phyloP scores from a whole-genome alignment of 2,329 filamentous ascomycete genomes.

The Xylariaceae sp. region DNA sequence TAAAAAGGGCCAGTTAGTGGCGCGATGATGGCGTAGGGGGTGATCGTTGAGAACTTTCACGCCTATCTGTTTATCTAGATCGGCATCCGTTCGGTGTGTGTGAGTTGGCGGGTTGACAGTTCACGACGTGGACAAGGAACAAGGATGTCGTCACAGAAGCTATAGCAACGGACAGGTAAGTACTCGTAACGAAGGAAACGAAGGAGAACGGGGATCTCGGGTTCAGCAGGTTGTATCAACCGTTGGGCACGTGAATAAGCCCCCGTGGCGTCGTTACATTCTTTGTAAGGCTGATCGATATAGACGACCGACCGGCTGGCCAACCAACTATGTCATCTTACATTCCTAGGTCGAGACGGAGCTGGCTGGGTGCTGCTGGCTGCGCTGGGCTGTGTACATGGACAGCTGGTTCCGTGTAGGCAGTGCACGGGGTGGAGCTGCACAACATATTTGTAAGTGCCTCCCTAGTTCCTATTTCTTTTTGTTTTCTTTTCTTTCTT shows the following conservation, averaged over 20 bases:
- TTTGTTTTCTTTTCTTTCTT: too few species aligned
- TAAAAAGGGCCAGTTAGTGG: too few species aligned
- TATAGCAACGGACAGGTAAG: not conserved
- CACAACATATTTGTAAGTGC: conserved; percentile 13
- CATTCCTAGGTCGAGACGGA: not conserved
- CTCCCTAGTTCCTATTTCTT: too few species aligned
- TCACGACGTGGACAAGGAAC: not conserved
- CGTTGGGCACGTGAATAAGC: not conserved
- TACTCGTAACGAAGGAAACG: not conserved
- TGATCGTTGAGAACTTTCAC: not conserved
- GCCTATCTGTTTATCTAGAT: not conserved
- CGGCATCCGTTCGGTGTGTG: not conserved
- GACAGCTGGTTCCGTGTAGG: not conserved
- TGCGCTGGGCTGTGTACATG: too few species aligned
- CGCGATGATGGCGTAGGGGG: not conserved
- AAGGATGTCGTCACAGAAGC: not conserved
- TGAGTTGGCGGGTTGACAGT: not conserved
- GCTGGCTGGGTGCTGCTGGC: too few species aligned
- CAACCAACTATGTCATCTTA: conserved; percentile 1
- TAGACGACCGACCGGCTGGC: not conserved
- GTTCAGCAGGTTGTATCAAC: not conserved
- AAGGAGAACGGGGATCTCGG: too few species aligned
- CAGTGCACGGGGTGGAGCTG: conserved; percentile 7
- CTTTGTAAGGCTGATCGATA: not conserved
- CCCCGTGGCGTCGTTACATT: not conserved